Conservation (phyloP, 371 early-diverging fungal genomes). For the Mortierella sp. region DNA sequence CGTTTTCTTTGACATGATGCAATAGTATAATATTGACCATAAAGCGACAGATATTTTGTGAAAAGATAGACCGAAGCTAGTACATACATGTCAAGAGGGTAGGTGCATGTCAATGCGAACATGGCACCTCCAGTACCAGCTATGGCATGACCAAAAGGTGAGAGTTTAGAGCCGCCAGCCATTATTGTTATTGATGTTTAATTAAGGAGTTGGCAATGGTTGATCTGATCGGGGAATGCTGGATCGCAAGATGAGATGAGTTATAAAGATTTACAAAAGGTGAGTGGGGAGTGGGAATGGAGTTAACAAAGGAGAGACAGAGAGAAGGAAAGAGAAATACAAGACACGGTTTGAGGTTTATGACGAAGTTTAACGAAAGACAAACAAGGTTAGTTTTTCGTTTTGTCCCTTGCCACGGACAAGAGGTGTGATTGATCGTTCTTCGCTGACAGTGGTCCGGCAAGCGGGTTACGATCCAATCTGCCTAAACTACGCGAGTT, state of each 20-base stretch:
- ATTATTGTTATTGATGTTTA: slow-evolving; percentile 26
- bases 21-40: slow-evolving; percentile 3
- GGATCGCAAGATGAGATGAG: slow-evolving; percentile 5
- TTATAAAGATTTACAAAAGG: slow-evolving; percentile 14
- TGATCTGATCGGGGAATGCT: slow-evolving; percentile 21
- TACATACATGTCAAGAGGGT: slow-evolving; percentile 96
- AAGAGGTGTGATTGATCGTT: slow-evolving; percentile 24
- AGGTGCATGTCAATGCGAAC: slow-evolving; percentile 89
- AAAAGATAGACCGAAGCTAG: not conserved
- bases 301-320: not conserved
- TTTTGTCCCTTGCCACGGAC: slow-evolving; percentile 3
- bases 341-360: too few relatives aligned
- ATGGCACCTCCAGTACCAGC: slow-evolving; percentile 95
- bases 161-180: slow-evolving; percentile 68
- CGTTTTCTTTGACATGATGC: slow-evolving; percentile 27
- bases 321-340: slow-evolving; percentile 2
- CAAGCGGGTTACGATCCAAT: not conserved
- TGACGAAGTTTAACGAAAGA: not conserved
- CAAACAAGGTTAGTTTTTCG: not conserved
- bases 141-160: slow-evolving; percentile 93
- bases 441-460: slow-evolving; percentile 36
- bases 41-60: slow-evolving; percentile 20
- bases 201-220: slow-evolving; percentile 6
- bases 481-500: not conserved
- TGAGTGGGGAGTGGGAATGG: slow-evolving; percentile 10